Evolutionary conservation across 495 filamentous ascomycete species (phyloP).

Genomic region (Hypomontagnella monticulosa): DNA sequence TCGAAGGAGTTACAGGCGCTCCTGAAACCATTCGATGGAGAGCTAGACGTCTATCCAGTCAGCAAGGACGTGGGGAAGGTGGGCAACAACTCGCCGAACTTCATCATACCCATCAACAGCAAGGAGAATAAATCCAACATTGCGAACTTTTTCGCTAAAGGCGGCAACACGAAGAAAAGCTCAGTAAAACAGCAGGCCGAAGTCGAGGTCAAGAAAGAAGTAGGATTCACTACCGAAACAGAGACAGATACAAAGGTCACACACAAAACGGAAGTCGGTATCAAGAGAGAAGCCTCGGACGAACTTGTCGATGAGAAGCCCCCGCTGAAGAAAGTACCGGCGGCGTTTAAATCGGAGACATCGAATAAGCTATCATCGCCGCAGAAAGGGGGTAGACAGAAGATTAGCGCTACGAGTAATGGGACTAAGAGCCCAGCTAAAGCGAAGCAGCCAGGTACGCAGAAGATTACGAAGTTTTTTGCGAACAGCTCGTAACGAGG

Average conservation of each 20-base stretch:
- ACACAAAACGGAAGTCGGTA: constrained; percentile 41
- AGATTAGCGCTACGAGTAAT: constrained; percentile 49
- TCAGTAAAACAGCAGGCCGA: constrained; percentile 41
- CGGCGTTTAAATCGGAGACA: constrained; percentile 30
- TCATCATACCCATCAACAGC: constrained; percentile 83
- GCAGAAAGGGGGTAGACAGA: constrained; percentile 29
- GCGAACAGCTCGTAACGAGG: constrained; percentile 61
- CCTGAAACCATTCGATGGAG: constrained; percentile 78
- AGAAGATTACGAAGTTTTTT: constrained; percentile 90
- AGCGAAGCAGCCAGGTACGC: constrained; percentile 65
- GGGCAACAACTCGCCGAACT: constrained; percentile 85
- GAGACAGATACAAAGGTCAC: constrained; percentile 22
- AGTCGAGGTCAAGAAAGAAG: constrained; percentile 42
- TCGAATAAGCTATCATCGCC: constrained; percentile 30
- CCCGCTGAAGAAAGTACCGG: constrained; percentile 55
- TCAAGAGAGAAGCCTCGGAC: constrained; percentile 68
- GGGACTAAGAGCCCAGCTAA: constrained; percentile 56
- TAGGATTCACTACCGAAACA: constrained; percentile 40
- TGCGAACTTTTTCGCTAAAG: constrained; percentile 85
- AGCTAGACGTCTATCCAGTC: constrained; percentile 86
- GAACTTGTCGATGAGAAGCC: constrained; percentile 51
- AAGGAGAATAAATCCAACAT: constrained; percentile 91
- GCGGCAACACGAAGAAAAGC: constrained; percentile 38
- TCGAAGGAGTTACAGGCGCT: constrained; percentile 77
- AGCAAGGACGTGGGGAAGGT: constrained; percentile 93